Percentiles rank a stretch among this genome's conserved stretches.
Evolutionary conservation across 139 green algal genomes (phyloP).

Genomic region (Zygnema circumcarinatum): DNA sequence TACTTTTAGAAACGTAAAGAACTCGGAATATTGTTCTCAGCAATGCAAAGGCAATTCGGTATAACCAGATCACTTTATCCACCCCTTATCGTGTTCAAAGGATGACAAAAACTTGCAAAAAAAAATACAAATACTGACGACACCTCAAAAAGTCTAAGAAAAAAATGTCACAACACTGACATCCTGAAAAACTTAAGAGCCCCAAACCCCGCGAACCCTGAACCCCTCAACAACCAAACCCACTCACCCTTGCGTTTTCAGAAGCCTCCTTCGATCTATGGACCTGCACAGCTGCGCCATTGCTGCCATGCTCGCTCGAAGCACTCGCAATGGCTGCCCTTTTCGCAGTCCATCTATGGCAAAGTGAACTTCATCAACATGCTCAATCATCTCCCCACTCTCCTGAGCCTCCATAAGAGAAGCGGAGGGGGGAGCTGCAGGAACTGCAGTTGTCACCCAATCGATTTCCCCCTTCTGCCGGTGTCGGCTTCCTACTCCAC

Average conservation of each 20-base stretch:
- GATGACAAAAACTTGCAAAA: too few species aligned
- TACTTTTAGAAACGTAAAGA: too few species aligned
- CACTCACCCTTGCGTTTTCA: slow-evolving; percentile 47
- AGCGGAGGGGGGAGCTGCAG: slow-evolving; percentile 14
- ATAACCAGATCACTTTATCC: background rate
- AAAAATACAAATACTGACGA: too few species aligned
- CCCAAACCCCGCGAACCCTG: too few species aligned
- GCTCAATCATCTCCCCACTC: slow-evolving; percentile 50
- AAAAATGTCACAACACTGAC: too few species aligned
- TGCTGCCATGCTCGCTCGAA: slow-evolving; percentile 18
- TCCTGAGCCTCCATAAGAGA: slow-evolving; percentile 55
- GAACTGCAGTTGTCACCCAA: background rate
- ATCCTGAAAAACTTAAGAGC: too few species aligned
- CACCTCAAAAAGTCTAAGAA: too few species aligned
- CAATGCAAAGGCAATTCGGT: slow-evolving; percentile 7
- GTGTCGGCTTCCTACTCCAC: background rate
- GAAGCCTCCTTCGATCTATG: background rate
- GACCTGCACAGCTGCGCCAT: slow-evolving; percentile 40
- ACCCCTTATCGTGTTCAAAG: too few species aligned
- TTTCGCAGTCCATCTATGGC: slow-evolving; percentile 43
- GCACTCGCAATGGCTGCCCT: slow-evolving; percentile 43
- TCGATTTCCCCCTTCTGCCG: background rate
- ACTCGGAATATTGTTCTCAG: slow-evolving; percentile 17
- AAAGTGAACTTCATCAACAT: slow-evolving; percentile 56
- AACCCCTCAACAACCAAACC: too few species aligned